Percentiles rank a stretch among this genome's conserved stretches.
Conservation (phyloP, 148 eudicot species). For the Mesembryanthemum crystallinum region DNA sequence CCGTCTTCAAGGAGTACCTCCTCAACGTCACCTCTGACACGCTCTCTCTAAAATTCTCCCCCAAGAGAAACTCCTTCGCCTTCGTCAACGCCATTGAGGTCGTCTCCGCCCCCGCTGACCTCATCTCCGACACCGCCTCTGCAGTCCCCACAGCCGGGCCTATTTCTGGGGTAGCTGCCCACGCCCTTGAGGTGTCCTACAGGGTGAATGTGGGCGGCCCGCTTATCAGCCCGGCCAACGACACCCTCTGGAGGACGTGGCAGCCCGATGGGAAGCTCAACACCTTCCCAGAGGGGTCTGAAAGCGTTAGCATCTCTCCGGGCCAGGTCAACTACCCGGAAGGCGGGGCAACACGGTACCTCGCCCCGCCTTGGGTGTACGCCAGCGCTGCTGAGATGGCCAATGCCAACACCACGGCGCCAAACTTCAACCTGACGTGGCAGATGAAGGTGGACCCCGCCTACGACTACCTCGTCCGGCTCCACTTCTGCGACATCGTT, state of each 20-base stretch:
- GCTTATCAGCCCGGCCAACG: conserved; percentile 42
- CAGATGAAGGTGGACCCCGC: conserved; percentile 46
- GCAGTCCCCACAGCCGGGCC: conserved; percentile 29
- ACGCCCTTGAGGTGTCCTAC: conserved; percentile 41
- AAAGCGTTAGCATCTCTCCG: conserved; percentile 27
- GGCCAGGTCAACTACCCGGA: conserved; percentile 35
- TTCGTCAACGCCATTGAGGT: conserved; percentile 63
- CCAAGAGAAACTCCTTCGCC: conserved; percentile 47
- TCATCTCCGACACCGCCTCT: conserved; percentile 39
- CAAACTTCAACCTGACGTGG: conserved; percentile 59
- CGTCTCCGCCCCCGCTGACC: conserved; percentile 45
- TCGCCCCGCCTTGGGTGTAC: conserved; percentile 53
- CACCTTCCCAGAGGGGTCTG: conserved; percentile 40
- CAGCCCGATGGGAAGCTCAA: conserved; percentile 35
- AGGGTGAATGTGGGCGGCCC: conserved; percentile 61
- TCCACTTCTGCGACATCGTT: conserved; percentile 67
- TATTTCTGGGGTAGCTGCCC: conserved; percentile 24
- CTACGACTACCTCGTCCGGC: conserved; percentile 49
- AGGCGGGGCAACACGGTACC: conserved; percentile 43
- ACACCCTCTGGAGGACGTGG: conserved; percentile 60
- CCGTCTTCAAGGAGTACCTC: conserved; percentile 51
- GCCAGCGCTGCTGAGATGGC: conserved; percentile 49
- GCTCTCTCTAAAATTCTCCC: conserved; percentile 46
- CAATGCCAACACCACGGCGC: conserved; percentile 25
- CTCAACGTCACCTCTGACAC: conserved; percentile 37